These are phyloP conservation scores for Aureobasidium sp. DNA, from an alignment of 2,329 filamentous ascomycete genomes.

Conservation along the genomic window DNA sequence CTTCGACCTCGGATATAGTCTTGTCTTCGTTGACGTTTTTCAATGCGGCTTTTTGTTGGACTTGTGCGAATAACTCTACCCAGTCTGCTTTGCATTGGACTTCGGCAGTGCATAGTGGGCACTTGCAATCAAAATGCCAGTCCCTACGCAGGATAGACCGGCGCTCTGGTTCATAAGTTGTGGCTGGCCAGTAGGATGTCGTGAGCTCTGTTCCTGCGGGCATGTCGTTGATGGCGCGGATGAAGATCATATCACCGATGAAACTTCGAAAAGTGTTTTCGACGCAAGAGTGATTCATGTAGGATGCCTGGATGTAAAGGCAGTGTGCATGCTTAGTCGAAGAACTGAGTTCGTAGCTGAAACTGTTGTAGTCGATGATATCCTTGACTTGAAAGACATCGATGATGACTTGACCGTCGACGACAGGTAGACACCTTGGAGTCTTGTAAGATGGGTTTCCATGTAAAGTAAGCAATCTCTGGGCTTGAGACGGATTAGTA, in stretches of 20 bases:
- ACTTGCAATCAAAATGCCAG: neutral
- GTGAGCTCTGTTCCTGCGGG: constrained; percentile 17
- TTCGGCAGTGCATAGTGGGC: neutral
- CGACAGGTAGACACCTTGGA: neutral
- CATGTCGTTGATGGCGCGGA: constrained; percentile 34
- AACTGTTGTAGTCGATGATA: neutral
- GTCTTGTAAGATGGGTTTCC: neutral
- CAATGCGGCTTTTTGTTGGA: neutral
- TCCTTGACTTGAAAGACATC: neutral
- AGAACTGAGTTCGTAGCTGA: constrained; percentile 18
- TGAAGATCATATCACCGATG: constrained; percentile 32
- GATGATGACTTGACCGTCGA: neutral
- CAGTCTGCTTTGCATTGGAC: neutral
- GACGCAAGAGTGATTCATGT: constrained; percentile 37
- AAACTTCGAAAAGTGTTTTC: constrained; percentile 29
- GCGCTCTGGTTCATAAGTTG: neutral
- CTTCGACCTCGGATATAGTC: neutral
- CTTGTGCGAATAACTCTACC: neutral
- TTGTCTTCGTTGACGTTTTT: neutral
- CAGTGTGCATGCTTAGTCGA: constrained; percentile 13
- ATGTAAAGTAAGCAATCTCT: neutral
- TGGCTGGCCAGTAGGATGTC: neutral
- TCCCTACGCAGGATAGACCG: neutral
- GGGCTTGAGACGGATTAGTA: neutral
- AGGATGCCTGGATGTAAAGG: constrained; percentile 33